Percentiles rank a stretch among this genome's conserved stretches.
Conservation (phyloP, 345 rosid genomes). For the Stellera chamaejasme region DNA sequence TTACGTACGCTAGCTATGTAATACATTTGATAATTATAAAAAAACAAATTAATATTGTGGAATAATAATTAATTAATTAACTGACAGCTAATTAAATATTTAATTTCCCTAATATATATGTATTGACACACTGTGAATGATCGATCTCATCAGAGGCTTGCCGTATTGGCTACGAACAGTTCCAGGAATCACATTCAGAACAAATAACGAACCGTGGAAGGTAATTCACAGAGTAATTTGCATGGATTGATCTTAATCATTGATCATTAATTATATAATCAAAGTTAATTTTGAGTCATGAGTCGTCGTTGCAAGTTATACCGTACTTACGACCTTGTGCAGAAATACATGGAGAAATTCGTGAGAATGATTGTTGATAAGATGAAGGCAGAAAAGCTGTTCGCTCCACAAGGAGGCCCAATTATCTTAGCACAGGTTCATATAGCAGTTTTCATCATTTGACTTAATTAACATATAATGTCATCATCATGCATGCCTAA, state of each 20-base stretch:
- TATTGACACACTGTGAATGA: too few relatives aligned
- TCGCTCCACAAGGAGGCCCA: constrained; percentile 78
- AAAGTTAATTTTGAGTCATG: not conserved
- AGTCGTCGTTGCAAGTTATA: too few relatives aligned
- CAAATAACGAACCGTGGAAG: constrained; percentile 75
- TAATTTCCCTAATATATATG: too few relatives aligned
- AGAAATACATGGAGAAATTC: constrained; percentile 53
- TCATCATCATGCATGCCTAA: too few relatives aligned
- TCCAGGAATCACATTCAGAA: constrained; percentile 56
- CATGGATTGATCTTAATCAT: not conserved
- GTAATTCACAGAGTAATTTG: constrained; percentile 20
- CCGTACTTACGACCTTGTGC: constrained; percentile 1
- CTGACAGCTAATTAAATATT: too few relatives aligned
- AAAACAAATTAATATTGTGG: too few relatives aligned
- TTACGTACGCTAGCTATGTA: too few relatives aligned
- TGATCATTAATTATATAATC: not conserved
- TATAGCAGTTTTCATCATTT: too few relatives aligned
- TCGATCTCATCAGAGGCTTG: constrained; percentile 55
- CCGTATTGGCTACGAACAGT: constrained; percentile 91
- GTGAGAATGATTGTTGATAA: constrained; percentile 31
- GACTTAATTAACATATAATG: too few relatives aligned
- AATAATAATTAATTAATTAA: too few relatives aligned
- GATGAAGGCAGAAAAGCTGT: constrained; percentile 42
- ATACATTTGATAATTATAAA: too few relatives aligned
- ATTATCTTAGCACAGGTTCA: constrained; percentile 58